Base-by-base conservation (phyloP, 148 eudicot species). In the Persicaria tinctoria region DNA sequence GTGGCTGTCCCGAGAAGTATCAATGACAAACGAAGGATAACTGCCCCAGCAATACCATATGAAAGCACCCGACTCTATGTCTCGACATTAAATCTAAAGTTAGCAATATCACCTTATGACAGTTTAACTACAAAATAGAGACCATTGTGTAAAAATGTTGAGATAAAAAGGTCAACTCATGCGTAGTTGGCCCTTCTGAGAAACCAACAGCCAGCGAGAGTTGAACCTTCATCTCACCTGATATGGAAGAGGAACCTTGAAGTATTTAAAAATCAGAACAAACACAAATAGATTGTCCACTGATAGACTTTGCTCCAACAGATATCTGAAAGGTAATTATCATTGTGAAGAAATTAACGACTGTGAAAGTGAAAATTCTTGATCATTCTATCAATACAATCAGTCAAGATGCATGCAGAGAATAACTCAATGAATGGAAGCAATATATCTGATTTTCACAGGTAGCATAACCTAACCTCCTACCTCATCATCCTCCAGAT, bases 221-320 rank as follows among this genome's bases (percentile, higher is more conserved):
- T 44, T 41, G 48, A 66, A 41, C 18, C 41, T 38, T 66, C 23
- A 69, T 17, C 54, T 20, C 74, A 94, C 98, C 98, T 94, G 97
- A 83, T 94, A 90, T 76, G 56, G 63, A 7, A 82, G 41, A 63
- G 98, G 98, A 78, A 94, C 98, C 87, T 86, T 88, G 82, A 94
- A 94, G 81, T 94, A 94, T 78, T 94, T 94, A 90, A 94, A 94
- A 79, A 94, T 85, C 84, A 94, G 81, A 78, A 94, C 89, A 78
- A 94, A 94, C 51, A 94, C 97, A 86, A 94, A 94, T 5, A 94
- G 87, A 76, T 94, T 94, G 81, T 94, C 98, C 86, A 94, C 98
- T 2, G 97, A 94, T 78, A 94, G 93, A 83, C 98, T 91, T 80
- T 94, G 98, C 85, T 94, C 98, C 83, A 94, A 83, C 75, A 94